Evolutionary conservation across 2,329 filamentous ascomycete species (phyloP).

Genomic region (Exutisphaerella laricina): DNA sequence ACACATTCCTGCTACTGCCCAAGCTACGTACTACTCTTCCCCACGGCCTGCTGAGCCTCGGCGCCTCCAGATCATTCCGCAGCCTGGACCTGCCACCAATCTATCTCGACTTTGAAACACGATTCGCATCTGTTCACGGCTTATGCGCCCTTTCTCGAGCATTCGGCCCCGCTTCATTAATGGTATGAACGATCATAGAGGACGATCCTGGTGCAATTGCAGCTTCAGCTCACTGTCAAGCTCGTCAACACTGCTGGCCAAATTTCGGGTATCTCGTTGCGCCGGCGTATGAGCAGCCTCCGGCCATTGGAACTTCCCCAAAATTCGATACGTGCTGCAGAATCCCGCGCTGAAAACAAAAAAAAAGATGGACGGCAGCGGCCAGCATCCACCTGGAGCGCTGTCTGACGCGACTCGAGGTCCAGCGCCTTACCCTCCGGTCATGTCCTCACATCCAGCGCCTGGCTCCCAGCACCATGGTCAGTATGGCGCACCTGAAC

Average conservation of each 20-base stretch:
- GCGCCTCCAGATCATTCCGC: conserved; percentile 1
- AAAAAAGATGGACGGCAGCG: conserved; percentile 8
- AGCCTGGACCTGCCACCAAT: background rate
- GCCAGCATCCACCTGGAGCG: conserved; percentile 1
- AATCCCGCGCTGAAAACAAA: no score
- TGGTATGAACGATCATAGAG: background rate
- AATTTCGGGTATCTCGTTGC: background rate
- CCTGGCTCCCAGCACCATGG: background rate
- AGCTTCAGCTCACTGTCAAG: background rate
- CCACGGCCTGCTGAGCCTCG: conserved; percentile 1
- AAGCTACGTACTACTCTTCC: no score
- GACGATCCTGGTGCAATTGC: conserved; percentile 1
- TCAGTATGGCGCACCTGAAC: conserved; percentile 5
- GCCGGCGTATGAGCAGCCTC: background rate
- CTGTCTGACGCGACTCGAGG: conserved; percentile 1
- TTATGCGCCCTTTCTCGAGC: background rate
- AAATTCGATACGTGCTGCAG: no score
- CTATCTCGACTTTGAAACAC: background rate
- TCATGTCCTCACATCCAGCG: conserved; percentile 4
- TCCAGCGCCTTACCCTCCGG: conserved; percentile 4
- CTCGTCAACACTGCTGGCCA: background rate
- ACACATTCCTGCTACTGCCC: conserved; percentile 2
- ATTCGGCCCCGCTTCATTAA: background rate
- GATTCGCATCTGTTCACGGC: background rate
- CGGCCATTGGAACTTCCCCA: background rate